Evolutionary conservation across 2,329 filamentous ascomycete genomes (phyloP), one percentile per base, ranked within the genome.

Genomic region (Aspergillus pseudotamarii): DNA sequence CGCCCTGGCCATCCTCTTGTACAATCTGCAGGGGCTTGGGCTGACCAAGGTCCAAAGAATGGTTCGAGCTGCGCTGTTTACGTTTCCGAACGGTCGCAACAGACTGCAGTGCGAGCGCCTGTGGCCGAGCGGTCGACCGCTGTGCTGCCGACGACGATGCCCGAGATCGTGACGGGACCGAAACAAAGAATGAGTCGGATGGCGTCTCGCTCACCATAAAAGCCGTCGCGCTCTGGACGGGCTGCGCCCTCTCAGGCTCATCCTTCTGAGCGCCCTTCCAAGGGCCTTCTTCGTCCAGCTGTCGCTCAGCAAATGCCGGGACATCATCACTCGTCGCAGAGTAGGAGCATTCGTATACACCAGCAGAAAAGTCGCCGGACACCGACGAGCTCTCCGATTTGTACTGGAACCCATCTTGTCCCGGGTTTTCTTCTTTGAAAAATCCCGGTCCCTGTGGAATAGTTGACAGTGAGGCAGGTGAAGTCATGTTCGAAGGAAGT

Each of bases 1-100:
- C 78, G 21, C 78, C 78, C 63, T 78, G 72, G 6, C 78, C 78
- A 69, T 80, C 78, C 65, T 80, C 78, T 55, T 80, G 78, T 32
- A 80, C 78, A 64, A 80, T 80, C 62, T 80, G 78, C 60, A 80
- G 64, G 23, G 77, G 75, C 60, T 74, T 75, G 5, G 73, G 62
- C 57, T 65, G 66, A 16, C 66, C 68, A 34, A 76, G 71, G 10
- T 78, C 75, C 14, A 76, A 50, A 28, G 68, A 72, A 23, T 71
- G 62, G 6, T 66, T 69, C 0, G 71, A 62, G 54, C 66, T 71
- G 45, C 74, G 71, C 60, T 73, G 73, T 64, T 78, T 79, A 63
- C 78, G 76, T 67, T 76, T 78, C 59, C 76, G 71, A 11, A 75
- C 70, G 3, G 73, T 72, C 45, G 71, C 70, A 14, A 66, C 67